Percentiles rank a stretch among this genome's conserved stretches.
Conservation (phyloP, 148 eudicot species). For the Fagopyrum esculentum region DNA sequence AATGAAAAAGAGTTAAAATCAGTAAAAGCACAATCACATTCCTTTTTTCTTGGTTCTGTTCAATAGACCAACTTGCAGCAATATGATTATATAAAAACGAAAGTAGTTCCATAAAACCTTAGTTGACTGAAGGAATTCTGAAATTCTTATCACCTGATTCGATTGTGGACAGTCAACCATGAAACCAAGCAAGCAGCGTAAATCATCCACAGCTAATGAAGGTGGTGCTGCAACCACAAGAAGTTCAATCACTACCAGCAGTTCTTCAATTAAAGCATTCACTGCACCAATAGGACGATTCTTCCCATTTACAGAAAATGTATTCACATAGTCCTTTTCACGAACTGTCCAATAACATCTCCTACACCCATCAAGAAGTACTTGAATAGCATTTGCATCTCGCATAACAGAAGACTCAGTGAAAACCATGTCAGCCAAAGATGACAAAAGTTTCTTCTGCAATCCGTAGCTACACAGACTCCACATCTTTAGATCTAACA, state of each 20-base stretch:
- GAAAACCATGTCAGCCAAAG: conserved; percentile 98
- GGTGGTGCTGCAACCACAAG: conserved; percentile 82
- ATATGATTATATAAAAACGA: neutral
- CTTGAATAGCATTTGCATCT: conserved; percentile 97
- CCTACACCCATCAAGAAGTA: conserved; percentile 98
- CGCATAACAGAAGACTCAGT: conserved; percentile 94
- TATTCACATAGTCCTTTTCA: conserved; percentile 77
- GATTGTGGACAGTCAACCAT: conserved; percentile 95
- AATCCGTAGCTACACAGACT: conserved; percentile 93
- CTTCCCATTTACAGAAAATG: conserved; percentile 55
- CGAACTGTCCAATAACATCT: conserved; percentile 85
- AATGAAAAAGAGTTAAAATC: neutral
- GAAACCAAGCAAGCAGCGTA: conserved; percentile 86
- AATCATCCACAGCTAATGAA: conserved; percentile 73
- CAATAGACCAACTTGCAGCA: neutral
- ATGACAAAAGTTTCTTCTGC: conserved; percentile 94
- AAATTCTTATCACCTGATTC: conserved; percentile 64
- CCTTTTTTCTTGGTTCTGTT: neutral
- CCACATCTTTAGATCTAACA: conserved; percentile 89
- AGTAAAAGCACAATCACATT: neutral
- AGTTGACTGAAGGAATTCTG: neutral
- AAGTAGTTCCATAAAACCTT: neutral
- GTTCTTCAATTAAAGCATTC: conserved; percentile 95
- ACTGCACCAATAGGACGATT: conserved; percentile 89
- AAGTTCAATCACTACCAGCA: conserved; percentile 85